Conservation (phyloP, 192 early-diverging fungal genomes). For the Thoreauomyces humboldtii region DNA sequence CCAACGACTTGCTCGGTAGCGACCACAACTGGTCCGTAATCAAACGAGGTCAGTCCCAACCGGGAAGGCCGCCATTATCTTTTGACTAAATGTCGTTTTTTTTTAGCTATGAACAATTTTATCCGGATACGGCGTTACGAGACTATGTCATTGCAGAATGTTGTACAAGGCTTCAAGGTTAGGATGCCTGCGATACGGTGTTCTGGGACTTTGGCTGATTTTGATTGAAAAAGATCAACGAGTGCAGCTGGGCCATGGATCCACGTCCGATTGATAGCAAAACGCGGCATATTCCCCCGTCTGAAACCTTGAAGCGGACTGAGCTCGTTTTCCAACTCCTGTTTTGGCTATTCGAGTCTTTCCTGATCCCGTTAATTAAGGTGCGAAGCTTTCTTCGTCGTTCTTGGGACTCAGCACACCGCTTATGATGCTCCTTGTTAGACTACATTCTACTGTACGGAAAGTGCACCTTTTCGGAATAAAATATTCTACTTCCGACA, state of each 20-base stretch:
- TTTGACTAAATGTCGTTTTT: not conserved
- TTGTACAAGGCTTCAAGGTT: conserved; percentile 57
- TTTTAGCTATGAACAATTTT: conserved; percentile 50
- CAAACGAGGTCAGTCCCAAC: conserved; percentile 49
- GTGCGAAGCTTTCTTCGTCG: conserved; percentile 30
- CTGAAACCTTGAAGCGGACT: conserved; percentile 45
- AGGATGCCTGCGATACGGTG: not conserved
- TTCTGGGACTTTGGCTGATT: too few relatives aligned
- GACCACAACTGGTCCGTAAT: conserved; percentile 51
- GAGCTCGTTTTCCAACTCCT: conserved; percentile 62
- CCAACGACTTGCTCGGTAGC: conserved; percentile 61
- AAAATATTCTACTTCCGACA: conserved; percentile 75
- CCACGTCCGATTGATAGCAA: not conserved
- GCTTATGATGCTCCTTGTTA: conserved; percentile 20
- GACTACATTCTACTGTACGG: conserved; percentile 80
- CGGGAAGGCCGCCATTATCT: too few relatives aligned
- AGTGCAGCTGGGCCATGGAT: not conserved
- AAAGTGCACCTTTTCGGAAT: conserved; percentile 61
- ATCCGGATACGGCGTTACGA: conserved; percentile 61
- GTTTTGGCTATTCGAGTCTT: conserved; percentile 64
- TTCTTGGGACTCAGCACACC: not conserved
- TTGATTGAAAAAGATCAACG: not conserved
- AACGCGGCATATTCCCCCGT: conserved; percentile 36
- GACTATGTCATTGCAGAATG: conserved; percentile 52
- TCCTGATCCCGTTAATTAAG: conserved; percentile 59